These are phyloP conservation scores for Cercospora sp. DNA, from an alignment of 2,329 filamentous ascomycete species.

Conservation along the genomic window DNA sequence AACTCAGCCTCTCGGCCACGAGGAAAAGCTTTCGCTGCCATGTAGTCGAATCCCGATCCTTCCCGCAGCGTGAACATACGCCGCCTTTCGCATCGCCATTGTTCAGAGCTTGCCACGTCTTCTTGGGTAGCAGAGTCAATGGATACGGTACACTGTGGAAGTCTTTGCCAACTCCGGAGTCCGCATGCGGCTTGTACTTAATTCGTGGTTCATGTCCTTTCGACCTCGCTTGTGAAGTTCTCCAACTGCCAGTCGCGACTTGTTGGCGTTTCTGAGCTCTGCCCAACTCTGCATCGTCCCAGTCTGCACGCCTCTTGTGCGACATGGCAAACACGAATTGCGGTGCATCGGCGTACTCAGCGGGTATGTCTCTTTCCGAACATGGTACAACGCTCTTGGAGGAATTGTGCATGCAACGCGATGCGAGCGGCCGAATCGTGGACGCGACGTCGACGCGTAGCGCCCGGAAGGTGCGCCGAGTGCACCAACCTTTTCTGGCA, in stretches of 20 bases:
- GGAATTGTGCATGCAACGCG: neutral
- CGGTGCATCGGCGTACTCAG: neutral
- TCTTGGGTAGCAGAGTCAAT: constrained; percentile 24
- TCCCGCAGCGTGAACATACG: constrained; percentile 24
- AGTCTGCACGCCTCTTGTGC: neutral
- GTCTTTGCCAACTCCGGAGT: constrained; percentile 24
- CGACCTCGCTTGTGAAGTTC: constrained; percentile 1
- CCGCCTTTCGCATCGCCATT: constrained; percentile 16
- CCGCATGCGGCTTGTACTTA: constrained; percentile 21
- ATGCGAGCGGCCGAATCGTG: neutral
- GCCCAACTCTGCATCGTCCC: too few species aligned
- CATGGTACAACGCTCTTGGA: neutral
- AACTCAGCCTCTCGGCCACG: constrained; percentile 27
- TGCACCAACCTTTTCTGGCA: neutral
- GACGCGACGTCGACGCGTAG: constrained; percentile 2
- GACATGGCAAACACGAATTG: neutral
- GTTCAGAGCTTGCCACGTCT: constrained; percentile 24
- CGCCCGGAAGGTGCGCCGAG: constrained; percentile 5
- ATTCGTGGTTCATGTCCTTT: constrained; percentile 8
- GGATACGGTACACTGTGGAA: constrained; percentile 26
- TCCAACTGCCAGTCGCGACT: neutral
- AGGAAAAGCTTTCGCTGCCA: constrained; percentile 30
- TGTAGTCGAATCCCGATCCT: constrained; percentile 14
- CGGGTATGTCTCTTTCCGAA: neutral
- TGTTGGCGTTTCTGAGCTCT: neutral